Evolutionary conservation across 2,329 filamentous ascomycete genomes (phyloP).

Genomic region (Magnaporthiopsis rhizophila): DNA sequence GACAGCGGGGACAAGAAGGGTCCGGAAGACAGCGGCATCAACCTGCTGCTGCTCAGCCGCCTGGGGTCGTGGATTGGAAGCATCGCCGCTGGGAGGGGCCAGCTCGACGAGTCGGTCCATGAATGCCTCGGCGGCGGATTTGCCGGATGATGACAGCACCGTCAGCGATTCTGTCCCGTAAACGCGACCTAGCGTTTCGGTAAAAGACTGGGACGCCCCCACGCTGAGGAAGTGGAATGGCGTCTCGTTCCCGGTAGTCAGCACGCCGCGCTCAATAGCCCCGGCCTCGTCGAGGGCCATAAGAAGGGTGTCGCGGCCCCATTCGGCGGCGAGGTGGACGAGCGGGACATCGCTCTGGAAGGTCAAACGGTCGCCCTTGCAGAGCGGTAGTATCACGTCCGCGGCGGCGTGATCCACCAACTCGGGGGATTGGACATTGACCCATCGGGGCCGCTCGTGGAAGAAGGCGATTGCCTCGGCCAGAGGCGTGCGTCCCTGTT

Average conservation of each 20-base stretch:
- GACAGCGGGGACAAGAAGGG: not conserved
- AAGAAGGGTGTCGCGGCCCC: not conserved
- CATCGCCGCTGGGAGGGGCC: too few relatives aligned
- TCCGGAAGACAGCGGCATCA: not conserved
- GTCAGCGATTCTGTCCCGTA: not conserved
- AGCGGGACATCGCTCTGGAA: conserved; percentile 2
- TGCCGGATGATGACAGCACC: not conserved
- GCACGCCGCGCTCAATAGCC: not conserved
- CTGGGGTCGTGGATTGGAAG: not conserved
- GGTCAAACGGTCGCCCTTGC: not conserved
- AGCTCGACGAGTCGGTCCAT: not conserved
- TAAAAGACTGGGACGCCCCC: not conserved
- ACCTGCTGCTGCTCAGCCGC: not conserved
- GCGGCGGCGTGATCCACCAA: not conserved
- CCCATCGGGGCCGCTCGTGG: not conserved
- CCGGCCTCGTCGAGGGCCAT: not conserved
- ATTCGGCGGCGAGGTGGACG: not conserved
- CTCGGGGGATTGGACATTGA: not conserved
- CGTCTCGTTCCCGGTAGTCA: not conserved
- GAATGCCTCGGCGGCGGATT: not conserved
- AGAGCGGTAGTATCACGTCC: not conserved
- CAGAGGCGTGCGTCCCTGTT: not conserved
- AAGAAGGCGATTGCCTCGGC: conserved; percentile 1
- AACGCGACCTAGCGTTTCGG: not conserved
- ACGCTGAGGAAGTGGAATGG: conserved; percentile 1